Evolutionary conservation across 1,139 yeast species (phyloP), one percentile per base, ranked within the genome.

Genomic region (Entelexis sorbosivorans): DNA sequence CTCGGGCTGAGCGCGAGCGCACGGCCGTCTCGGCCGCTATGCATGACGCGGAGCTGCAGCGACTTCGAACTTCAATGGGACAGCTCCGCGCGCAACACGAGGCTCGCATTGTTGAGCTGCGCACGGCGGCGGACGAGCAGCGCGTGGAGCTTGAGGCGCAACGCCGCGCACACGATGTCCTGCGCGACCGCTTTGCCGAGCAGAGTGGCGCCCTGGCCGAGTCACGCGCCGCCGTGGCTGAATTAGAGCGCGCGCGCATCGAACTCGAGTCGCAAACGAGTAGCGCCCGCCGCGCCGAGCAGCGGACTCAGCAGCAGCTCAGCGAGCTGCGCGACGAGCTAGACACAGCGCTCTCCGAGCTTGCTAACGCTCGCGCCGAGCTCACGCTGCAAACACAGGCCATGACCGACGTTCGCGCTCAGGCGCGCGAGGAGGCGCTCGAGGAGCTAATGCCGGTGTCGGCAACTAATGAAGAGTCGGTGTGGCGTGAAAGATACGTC

Each of bases 331-430:
- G 57, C 55, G 38, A 58, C n/a, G 79, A 80, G 47, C 65, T 79
- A n/a, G 75, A 74, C 43, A 65, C 67, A 22, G 64, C 81, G 33
- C 73, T 78, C 29, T 67, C 69, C 17, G 69, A 74, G 6, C 77
- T 75, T 55, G 74, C 79, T 28, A 66, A 65, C 10, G 61, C 70
- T n/a, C 70, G 79, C 46, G 64, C 72, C 35, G 73, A 71, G 8
- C 58, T 72, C 28, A 76, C 72, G 54, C 65, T 65, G 10, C 64
- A 66, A 29, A 58, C 64, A 3, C 72, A 72, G 48, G 62, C 64
- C 14, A 56, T 65, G 9, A 63, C 74, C 1, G 63, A 59, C 8
- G 64, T 66, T 47, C 49, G 49, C 57, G 60, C 67, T n/a, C 66
- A 68, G 49, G 62, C 73, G 34, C 65, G 68, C 44, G 60, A 66